Evolutionary conservation across 495 filamentous ascomycete species (phyloP), one percentile per base, ranked within the genome.

Genomic region (Penicillium egyptiacum): DNA sequence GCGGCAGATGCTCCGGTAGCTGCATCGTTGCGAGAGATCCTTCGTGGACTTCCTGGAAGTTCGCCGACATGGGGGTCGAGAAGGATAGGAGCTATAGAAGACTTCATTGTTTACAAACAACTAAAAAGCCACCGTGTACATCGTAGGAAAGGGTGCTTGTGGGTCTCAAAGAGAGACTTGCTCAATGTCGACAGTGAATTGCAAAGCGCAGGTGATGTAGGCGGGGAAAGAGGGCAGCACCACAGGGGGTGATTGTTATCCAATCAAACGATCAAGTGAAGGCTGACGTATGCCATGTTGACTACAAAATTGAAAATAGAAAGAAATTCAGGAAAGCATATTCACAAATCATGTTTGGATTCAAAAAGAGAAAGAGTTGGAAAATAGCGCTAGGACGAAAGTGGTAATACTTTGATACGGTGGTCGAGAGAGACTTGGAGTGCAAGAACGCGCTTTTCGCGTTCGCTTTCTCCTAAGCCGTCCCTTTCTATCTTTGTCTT

Each of bases 1-100:
- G 92, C 91, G 14, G 91, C 91, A 26, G 89, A 88, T 6, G 86
- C 65, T 44, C 83, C 84, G 14, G 88, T 92, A 12, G 89, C 88
- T 22, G 89, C 88, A 81, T 90, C 87, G 62, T 79, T 86, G 53
- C 79, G 78, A 30, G 81, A 76, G 23, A 81, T 69, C 50, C 64
- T 68, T 42, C 66, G 69, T 49, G 66, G 26, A 23, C 35, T 56
- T 40, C 33, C 53, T 31, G 45, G 45, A 31, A 60, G 57, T 11
- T 65, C 62, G 20, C 46, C 56, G 14, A 65, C n/a, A 31, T 63
- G 57, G 26, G 65, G 59, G 33, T 65, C 62, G 10, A 65, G 50
- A 22, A 56, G 45, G 5, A 63, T 65, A 5, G 65, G 60, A 47
- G 62, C 53, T 53, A 65, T 65, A 9, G 54, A 45, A 44, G 39